Evolutionary conservation across 163 green algal genomes (phyloP), one percentile per base, ranked within the genome.

Genomic region (Scenedesmus sp.): DNA sequence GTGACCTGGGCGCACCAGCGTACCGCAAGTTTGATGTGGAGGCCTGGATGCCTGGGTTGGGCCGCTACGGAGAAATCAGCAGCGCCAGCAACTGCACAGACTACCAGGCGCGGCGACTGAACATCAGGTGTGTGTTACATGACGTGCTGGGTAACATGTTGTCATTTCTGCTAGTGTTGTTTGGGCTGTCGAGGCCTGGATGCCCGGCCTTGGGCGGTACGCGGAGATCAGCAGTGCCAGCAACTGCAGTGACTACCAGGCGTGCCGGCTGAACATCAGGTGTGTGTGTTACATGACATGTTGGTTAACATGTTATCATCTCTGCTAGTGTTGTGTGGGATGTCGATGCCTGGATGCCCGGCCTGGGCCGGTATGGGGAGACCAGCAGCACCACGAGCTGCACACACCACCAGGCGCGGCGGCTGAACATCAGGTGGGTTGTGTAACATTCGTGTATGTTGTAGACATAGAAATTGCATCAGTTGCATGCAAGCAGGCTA

Each of bases 241-340:
- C 60, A 99, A 99, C 95, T 99, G 98, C 96, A 99, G 98, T 3
- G 98, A 99, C 93, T 99, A 99, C 93, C 98, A 99, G 95, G 93
- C 93, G 54, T 84, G 96, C 9, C 77, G 95, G 5, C 91, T 97
- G 23, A 98, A 98, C 94, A 99, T 99, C 64, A 86, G 94, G n/a
- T n/a, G 15, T 97, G 90, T 82, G 59, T 64, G 7, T 15, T 10
- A 64, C 8, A 15, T 64, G 9, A 10, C 9, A 15, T 15, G 59
- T 64, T 64, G 59, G 8, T 1, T 8, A 8, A 64, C 59, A 64
- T 46, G 34, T 46, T 46, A 46, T 46, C 34, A 46, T 46, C 34
- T 46, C 34, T 46, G 34, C 34, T 46, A 46, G 34, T 46, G 34
- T 46, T 46, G 0, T 46, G 92, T 98, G 96, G 88, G 98, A 99